Evolutionary conservation across 2,329 filamentous ascomycete species (phyloP).

Genomic region (Colletotrichum brevisporum): DNA sequence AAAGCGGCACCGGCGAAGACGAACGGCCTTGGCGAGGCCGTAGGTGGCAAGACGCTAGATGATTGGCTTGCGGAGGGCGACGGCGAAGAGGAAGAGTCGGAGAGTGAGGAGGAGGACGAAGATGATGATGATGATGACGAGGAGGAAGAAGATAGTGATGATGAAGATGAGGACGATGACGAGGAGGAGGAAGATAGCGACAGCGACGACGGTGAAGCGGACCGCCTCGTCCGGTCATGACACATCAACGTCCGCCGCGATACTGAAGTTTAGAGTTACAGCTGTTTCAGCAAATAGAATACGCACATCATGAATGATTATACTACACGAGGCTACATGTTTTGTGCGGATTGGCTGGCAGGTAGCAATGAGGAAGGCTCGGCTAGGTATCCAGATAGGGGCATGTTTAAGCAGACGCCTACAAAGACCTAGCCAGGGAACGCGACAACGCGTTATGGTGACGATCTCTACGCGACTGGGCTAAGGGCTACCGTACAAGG

Average conservation of each 20-base stretch:
- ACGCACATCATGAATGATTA: neutral
- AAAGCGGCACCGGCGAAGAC: slow-evolving; percentile 56
- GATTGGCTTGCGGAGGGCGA: slow-evolving; percentile 90
- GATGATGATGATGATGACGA: slow-evolving; percentile 63
- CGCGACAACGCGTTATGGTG: too few relatives aligned
- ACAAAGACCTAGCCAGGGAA: too few relatives aligned
- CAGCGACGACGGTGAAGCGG: slow-evolving; percentile 42
- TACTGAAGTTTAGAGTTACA: neutral
- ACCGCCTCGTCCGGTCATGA: slow-evolving; percentile 58
- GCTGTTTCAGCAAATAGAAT: neutral
- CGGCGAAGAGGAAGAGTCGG: slow-evolving; percentile 67
- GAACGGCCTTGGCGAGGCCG: slow-evolving; percentile 63
- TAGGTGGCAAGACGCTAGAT: slow-evolving; percentile 84
- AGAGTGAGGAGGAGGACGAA: slow-evolving; percentile 62
- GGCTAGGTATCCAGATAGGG: too few relatives aligned
- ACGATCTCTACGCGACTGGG: too few relatives aligned
- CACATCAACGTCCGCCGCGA: neutral
- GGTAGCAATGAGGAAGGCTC: too few relatives aligned
- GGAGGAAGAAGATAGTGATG: slow-evolving; percentile 66
- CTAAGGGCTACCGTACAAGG: too few relatives aligned
- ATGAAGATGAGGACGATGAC: slow-evolving; percentile 63
- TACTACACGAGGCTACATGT: too few relatives aligned
- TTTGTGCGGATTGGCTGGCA: too few relatives aligned
- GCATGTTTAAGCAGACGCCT: too few relatives aligned
- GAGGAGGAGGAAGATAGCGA: slow-evolving; percentile 59